Conservation (phyloP, 129 eudicot species). For the Sambucus nigra region DNA sequence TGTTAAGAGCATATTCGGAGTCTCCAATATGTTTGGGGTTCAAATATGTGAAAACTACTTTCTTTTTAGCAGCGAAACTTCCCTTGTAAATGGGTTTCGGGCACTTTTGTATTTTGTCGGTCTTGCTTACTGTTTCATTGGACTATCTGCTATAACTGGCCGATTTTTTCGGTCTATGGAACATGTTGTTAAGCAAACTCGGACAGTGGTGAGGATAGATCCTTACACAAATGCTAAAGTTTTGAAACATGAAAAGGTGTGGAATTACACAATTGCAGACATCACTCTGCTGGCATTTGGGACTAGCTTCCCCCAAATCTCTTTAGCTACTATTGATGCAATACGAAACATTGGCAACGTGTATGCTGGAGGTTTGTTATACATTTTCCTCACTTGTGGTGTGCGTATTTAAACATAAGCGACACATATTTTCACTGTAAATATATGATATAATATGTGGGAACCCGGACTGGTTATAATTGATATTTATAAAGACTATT, state of each 20-base stretch:
- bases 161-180: constrained; percentile 89
- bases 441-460: background rate
- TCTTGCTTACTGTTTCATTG: constrained; percentile 83
- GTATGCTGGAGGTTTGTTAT: constrained; percentile 78
- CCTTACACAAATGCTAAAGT: constrained; percentile 32
- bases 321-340: constrained; percentile 84
- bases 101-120: constrained; percentile 46
- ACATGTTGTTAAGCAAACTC: constrained; percentile 68
- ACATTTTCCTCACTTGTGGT: background rate
- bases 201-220: constrained; percentile 48
- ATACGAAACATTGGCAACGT: constrained; percentile 56
- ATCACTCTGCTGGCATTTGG: constrained; percentile 86
- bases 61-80: constrained; percentile 37
- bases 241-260: constrained; percentile 51
- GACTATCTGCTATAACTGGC: constrained; percentile 75
- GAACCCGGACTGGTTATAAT: background rate
- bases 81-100: constrained; percentile 48
- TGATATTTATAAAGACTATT: background rate
- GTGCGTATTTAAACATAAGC: constrained; percentile 1
- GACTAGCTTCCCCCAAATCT: constrained; percentile 93
- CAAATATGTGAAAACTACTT: constrained; percentile 34
- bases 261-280: constrained; percentile 88
- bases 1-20: constrained; percentile 6
- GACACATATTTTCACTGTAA: background rate
- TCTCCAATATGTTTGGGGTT: constrained; percentile 17